Evolutionary conservation across 371 early-diverging fungal genomes (phyloP).

Genomic region (Mucor saturninus): DNA sequence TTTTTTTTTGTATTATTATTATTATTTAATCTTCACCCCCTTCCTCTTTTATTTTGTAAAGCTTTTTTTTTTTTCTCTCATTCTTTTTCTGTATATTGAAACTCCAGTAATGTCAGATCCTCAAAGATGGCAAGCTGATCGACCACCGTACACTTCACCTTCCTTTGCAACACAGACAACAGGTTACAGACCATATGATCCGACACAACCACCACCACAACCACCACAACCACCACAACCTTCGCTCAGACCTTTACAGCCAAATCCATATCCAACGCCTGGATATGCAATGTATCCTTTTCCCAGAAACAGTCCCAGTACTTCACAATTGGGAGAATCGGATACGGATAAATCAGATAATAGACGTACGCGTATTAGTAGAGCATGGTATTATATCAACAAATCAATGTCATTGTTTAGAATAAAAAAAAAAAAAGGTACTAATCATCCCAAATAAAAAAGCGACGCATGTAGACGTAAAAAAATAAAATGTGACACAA

Average conservation of each 20-base stretch:
- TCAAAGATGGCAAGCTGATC: conserved; percentile 14
- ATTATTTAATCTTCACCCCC: too few relatives aligned
- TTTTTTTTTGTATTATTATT: too few relatives aligned
- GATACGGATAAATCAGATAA: conserved; percentile 15
- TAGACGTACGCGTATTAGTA: conserved; percentile 45
- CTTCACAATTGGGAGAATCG: not conserved
- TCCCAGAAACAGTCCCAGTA: not conserved
- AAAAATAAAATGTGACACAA: conserved; percentile 38
- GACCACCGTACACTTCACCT: not conserved
- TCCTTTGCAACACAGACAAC: conserved; percentile 1
- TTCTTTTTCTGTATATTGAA: not conserved
- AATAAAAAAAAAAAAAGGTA: not conserved
- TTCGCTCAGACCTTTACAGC: conserved; percentile 15
- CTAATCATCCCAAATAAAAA: not conserved
- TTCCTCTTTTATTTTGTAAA: not conserved
- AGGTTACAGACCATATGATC: not conserved
- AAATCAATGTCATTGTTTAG: too few relatives aligned
- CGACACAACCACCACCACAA: not conserved
- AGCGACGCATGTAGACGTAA: conserved; percentile 42
- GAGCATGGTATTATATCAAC: conserved; percentile 42
- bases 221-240: conserved; percentile 1
- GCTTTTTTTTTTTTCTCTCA: not conserved
- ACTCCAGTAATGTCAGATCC: conserved; percentile 22
- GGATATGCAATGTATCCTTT: conserved; percentile 17
- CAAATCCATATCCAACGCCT: conserved; percentile 15